Evolutionary conservation across 23 red algal genomes (phyloP), one percentile per base, ranked within the genome.

Genomic region (Chondrus crispus): DNA sequence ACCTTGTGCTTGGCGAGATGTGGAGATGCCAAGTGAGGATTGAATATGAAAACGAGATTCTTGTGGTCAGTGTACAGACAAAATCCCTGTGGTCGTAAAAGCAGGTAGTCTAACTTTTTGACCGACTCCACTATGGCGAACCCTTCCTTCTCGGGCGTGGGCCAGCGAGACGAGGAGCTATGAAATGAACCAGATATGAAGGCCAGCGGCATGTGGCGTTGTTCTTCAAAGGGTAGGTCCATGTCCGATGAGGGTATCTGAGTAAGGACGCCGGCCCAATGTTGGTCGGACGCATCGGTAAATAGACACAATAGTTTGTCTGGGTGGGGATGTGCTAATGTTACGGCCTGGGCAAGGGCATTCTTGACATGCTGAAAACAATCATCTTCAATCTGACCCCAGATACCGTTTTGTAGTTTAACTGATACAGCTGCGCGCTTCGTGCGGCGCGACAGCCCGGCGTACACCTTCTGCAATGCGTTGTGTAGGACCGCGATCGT

Each of bases 401-500:
- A 86, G 1, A n/a, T 29, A 48, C 32, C 7, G 30, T 24, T n/a
- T 18, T 24, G 22, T 8, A 69, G 62, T 10, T 8, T 28, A 35
- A 86, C 58, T 70, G 32, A 1, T 68, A 58, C 54, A 18, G 2
- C 55, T 26, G 82, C 53, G 44, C 19, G 19, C 58, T 62, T 68
- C 22, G 82, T 53, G 41, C 1, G 82, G 36, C 47, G 33, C 0
- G 58, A 55, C 11, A 2, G 1, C 41, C 19, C 47, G n/a, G 22
- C 37, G 18, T 86, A 86, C 9, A 86, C 58, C 30, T 68, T n/a
- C 43, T 86, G 10, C 10, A 86, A 28, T 37, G 70, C n/a, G n/a
- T 40, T 40, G 35, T 19, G 20, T 0, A 71, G 37, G 43, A 58
- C 19, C 1, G 39, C n/a, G 7, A 40, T 86, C 22, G 26, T 86